Conservation (phyloP, 1,139 yeast genomes). For the Suhomyces atakaporum region DNA sequence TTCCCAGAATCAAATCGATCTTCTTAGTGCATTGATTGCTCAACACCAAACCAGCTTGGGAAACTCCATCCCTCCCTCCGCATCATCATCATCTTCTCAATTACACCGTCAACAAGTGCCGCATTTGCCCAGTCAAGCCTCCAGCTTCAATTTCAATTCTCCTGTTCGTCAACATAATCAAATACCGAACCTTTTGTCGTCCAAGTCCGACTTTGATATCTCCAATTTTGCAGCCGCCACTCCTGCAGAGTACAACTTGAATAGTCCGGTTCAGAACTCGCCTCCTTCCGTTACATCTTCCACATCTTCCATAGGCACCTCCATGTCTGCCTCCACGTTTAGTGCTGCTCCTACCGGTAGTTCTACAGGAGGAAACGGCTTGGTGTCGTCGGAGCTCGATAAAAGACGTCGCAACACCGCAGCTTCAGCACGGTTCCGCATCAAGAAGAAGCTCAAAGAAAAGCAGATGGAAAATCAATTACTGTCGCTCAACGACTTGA, state of each 20-base stretch:
- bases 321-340: conserved; percentile 9
- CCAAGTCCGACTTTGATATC: conserved; percentile 7
- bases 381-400: conserved; percentile 45
- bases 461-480: conserved; percentile 67
- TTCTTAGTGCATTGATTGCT: conserved; percentile 70
- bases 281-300: conserved; percentile 11
- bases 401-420: conserved; percentile 62
- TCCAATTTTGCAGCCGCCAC: conserved; percentile 4
- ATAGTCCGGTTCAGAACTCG: conserved; percentile 12
- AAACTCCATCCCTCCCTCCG: conserved; percentile 20
- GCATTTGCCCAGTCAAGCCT: conserved; percentile 16
- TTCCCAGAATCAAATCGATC: conserved; percentile 66
- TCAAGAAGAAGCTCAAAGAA: conserved; percentile 61
- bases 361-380: conserved; percentile 6
- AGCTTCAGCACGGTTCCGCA: conserved; percentile 63
- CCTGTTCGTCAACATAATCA: conserved; percentile 31
- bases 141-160: conserved; percentile 14
- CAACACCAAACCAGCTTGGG: conserved; percentile 54
- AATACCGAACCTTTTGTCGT: conserved; percentile 7
- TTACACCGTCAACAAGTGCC: conserved; percentile 13
- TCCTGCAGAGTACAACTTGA: conserved; percentile 8
- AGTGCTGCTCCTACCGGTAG: conserved; percentile 11
- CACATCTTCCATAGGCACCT: conserved; percentile 12
- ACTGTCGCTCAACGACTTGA: conserved; percentile 60
- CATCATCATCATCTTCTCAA: conserved; percentile 1